Conservation (phyloP, 2,329 filamentous ascomycete species). For the Parastagonospora nodorum region DNA sequence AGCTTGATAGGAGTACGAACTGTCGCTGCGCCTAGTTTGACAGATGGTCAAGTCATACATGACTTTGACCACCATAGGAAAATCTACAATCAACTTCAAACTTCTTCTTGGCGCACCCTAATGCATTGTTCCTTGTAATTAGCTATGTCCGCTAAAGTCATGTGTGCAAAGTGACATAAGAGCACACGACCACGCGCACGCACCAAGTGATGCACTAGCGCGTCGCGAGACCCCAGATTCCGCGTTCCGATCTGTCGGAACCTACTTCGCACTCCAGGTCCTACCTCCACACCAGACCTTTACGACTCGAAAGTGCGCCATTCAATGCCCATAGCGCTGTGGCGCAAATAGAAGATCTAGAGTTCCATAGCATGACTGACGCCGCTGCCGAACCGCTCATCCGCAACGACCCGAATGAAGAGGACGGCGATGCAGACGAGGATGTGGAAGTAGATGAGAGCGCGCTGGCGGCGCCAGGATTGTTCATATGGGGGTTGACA, state of each 20-base stretch:
- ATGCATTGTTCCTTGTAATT: no score
- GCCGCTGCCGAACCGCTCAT: constrained; percentile 42
- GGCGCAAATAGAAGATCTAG: constrained; percentile 20
- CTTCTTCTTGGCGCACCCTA: no score
- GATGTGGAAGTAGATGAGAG: constrained; percentile 37
- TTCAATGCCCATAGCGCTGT: constrained; percentile 3
- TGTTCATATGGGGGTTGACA: constrained; percentile 62
- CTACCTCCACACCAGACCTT: neutral
- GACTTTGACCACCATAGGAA: no score
- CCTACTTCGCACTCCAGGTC: neutral
- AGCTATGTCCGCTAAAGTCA: no score
- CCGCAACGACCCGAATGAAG: constrained; percentile 12
- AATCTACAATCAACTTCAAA: no score
- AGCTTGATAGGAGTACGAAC: neutral
- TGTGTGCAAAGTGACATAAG: neutral
- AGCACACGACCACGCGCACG: neutral
- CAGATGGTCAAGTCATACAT: no score
- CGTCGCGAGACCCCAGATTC: neutral
- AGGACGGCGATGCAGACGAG: constrained; percentile 17
- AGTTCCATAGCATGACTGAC: constrained; percentile 36
- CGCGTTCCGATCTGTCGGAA: neutral
- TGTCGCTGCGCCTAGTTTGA: neutral
- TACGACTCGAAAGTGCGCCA: no score
- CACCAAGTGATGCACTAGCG: neutral
- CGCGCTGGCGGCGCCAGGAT: constrained; percentile 28